These are phyloP conservation scores for Saururus chinensis DNA, from an alignment of 164 flowering plant species.

Conservation along the genomic window DNA sequence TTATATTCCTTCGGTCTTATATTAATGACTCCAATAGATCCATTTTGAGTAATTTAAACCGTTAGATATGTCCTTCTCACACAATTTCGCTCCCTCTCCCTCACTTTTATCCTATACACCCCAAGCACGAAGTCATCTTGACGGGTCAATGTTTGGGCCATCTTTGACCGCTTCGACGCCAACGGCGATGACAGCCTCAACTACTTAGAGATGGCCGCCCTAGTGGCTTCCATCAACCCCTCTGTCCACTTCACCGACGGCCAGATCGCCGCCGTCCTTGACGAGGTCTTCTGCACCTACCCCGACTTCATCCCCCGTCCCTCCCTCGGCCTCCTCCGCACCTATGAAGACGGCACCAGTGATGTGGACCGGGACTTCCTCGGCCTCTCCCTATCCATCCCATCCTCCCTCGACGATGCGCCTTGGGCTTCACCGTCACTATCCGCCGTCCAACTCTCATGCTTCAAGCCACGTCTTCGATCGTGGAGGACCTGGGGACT, in stretches of 20 bases:
- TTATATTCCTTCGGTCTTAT: too few species aligned
- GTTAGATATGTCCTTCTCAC: too few species aligned
- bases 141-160: slow-evolving; percentile 8
- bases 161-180: slow-evolving; percentile 13
- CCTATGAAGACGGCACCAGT: slow-evolving; percentile 16
- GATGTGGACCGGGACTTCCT: slow-evolving; percentile 14
- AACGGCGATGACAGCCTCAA: slow-evolving; percentile 13
- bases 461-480: slow-evolving; percentile 7
- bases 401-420: not conserved
- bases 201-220: slow-evolving; percentile 10
- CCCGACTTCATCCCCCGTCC: slow-evolving; percentile 9
- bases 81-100: too few species aligned
- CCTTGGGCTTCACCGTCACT: not conserved
- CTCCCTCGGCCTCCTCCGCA: slow-evolving; percentile 10
- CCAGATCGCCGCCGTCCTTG: slow-evolving; percentile 13
- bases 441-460: not conserved
- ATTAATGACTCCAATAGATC: too few species aligned
- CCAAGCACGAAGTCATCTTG: slow-evolving; percentile 4
- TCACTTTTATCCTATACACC: too few species aligned
- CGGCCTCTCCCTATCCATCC: slow-evolving; percentile 7
- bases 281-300: slow-evolving; percentile 15
- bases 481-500: slow-evolving; percentile 7
- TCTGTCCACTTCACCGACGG: slow-evolving; percentile 9
- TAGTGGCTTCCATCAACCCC: slow-evolving; percentile 11
- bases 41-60: too few species aligned